A percentile compares a stretch with the other conserved stretches of the same genome.
Evolutionary conservation across 495 filamentous ascomycete species (phyloP).

Genomic region (Parathielavia hyrcaniae): DNA sequence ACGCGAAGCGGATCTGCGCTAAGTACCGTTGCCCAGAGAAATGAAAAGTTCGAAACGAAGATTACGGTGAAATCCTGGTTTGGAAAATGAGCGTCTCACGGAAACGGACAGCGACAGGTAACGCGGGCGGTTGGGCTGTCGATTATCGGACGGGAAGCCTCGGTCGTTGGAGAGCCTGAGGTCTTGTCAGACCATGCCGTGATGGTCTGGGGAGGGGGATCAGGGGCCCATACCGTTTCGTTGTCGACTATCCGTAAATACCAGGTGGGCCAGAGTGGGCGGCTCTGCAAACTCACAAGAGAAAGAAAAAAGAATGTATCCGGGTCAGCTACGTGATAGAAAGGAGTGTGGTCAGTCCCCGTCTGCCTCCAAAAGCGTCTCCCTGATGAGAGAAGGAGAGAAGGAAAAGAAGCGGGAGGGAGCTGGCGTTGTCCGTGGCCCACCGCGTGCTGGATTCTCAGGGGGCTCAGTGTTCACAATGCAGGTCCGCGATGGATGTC

Average conservation of each 20-base stretch:
- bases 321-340: constrained; percentile 9
- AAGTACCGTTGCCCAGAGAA: not conserved
- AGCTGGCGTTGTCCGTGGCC: constrained; percentile 1
- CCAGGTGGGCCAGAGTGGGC: constrained; percentile 18
- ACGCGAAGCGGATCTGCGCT: not conserved
- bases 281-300: constrained; percentile 20
- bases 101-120: constrained; percentile 4
- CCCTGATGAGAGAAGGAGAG: too few relatives aligned
- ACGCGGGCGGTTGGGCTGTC: not conserved
- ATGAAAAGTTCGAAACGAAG: constrained; percentile 3
- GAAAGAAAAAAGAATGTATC: constrained; percentile 17
- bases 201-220: constrained; percentile 25
- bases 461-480: constrained; percentile 21
- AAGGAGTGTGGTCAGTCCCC: constrained; percentile 19
- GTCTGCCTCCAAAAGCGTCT: not conserved
- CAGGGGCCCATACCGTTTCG: constrained; percentile 27
- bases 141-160: not conserved
- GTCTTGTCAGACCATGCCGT: constrained; percentile 27
- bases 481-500: constrained; percentile 14
- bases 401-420: constrained; percentile 8
- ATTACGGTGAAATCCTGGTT: not conserved
- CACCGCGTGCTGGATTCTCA: constrained; percentile 25
- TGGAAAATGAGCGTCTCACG: constrained; percentile 3
- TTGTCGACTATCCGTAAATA: too few relatives aligned
- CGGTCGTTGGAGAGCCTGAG: constrained; percentile 10